phyloP scores from a whole-genome alignment of 768 basidiomycete species.

The Inosperma sp. region DNA sequence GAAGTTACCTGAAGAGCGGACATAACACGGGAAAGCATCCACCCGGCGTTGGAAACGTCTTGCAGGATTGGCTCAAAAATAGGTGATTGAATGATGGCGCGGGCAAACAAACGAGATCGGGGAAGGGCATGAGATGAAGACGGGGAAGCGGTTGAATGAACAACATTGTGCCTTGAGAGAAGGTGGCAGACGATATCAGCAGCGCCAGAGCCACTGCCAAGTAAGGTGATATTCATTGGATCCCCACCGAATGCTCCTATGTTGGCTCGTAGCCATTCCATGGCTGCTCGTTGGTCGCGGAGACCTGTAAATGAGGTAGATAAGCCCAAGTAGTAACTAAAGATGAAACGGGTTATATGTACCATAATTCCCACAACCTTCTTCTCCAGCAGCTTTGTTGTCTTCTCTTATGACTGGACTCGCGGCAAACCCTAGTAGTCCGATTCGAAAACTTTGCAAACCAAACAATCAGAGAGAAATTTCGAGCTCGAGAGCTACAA shows the following conservation, averaged over 20 bases:
- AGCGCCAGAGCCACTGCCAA: constrained; percentile 49
- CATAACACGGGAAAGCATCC: constrained; percentile 63
- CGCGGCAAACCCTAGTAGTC: constrained; percentile 73
- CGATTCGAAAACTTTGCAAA: constrained; percentile 63
- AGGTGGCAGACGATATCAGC: constrained; percentile 60
- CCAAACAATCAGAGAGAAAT: constrained; percentile 6
- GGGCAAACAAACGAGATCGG: constrained; percentile 46
- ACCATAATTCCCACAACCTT: constrained; percentile 79
- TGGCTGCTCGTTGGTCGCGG: constrained; percentile 57
- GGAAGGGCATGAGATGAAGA: neutral
- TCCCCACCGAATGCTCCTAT: constrained; percentile 67
- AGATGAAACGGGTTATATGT: constrained; percentile 20
- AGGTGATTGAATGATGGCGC: constrained; percentile 72
- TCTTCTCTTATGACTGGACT: constrained; percentile 62
- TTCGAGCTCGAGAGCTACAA: neutral
- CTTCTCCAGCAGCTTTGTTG: constrained; percentile 57
- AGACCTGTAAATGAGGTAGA: constrained; percentile 38
- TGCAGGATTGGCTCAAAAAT: constrained; percentile 60
- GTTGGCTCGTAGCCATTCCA: constrained; percentile 58
- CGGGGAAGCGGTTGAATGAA: neutral
- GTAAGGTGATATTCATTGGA: constrained; percentile 51
- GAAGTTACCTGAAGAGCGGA: constrained; percentile 48
- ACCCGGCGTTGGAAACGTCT: constrained; percentile 55
- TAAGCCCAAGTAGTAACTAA: neutral
- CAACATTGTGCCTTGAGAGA: constrained; percentile 53